These are phyloP conservation scores for Pichia ethanolica DNA, from an alignment of 805 yeast species.

Conservation along the genomic window DNA sequence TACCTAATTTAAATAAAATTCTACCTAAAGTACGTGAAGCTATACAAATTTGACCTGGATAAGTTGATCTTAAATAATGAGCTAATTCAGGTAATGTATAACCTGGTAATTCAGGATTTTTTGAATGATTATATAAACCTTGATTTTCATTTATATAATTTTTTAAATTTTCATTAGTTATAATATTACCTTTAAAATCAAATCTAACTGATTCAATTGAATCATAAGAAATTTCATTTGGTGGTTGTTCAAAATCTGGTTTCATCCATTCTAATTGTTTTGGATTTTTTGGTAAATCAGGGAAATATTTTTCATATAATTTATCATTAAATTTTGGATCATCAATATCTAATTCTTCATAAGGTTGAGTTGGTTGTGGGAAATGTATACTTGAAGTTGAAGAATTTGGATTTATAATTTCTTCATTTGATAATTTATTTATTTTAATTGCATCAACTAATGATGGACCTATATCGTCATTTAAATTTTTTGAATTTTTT, in stretches of 20 bases:
- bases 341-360: constrained; percentile 42
- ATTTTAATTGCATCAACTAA: constrained; percentile 34
- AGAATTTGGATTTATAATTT: constrained; percentile 22
- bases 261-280: constrained; percentile 90
- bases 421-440: constrained; percentile 30
- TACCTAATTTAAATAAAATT: constrained; percentile 71
- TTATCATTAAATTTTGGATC: constrained; percentile 76
- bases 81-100: constrained; percentile 80
- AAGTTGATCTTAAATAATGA: constrained; percentile 68
- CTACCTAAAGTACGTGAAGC: constrained; percentile 86
- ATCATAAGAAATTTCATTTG: constrained; percentile 35
- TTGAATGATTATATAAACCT: constrained; percentile 90
- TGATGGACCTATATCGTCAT: constrained; percentile 32
- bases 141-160: constrained; percentile 20
- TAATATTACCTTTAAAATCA: constrained; percentile 76
- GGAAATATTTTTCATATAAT: constrained; percentile 78
- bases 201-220: constrained; percentile 69
- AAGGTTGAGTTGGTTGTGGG: constrained; percentile 40
- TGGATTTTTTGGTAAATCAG: constrained; percentile 80
- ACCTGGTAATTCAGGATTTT: constrained; percentile 84
- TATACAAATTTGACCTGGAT: constrained; percentile 78
- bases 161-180: constrained; percentile 32
- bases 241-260: constrained; percentile 41
- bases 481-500: constrained; percentile 14
- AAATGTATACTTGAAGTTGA: constrained; percentile 45